Evolutionary conservation across 1,139 yeast species (phyloP).

Genomic region (Entelexis sorbosivorans): DNA sequence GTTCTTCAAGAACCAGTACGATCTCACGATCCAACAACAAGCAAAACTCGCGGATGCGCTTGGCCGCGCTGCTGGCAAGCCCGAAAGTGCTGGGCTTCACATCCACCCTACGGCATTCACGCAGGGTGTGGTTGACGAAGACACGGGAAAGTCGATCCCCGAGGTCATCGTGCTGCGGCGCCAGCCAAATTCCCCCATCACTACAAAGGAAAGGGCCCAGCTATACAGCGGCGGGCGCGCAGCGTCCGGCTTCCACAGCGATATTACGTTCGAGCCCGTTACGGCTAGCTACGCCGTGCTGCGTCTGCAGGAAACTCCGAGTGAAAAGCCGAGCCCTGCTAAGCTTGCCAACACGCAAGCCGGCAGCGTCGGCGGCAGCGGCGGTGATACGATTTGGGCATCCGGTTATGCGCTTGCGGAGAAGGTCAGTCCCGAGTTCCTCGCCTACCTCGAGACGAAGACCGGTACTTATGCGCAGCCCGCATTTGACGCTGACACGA

Average conservation of each 20-base stretch:
- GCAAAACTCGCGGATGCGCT: slow-evolving; percentile 6
- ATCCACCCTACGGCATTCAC: slow-evolving; percentile 10
- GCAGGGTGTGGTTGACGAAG: neutral
- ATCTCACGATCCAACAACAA: slow-evolving; percentile 9
- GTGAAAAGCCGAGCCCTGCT: neutral
- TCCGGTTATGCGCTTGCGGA: slow-evolving; percentile 12
- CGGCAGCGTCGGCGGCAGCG: slow-evolving; percentile 6
- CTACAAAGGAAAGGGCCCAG: neutral
- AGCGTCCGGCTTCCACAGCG: slow-evolving; percentile 8
- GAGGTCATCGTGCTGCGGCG: slow-evolving; percentile 5
- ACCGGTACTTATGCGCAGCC: slow-evolving; percentile 6
- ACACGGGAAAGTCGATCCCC: slow-evolving; percentile 2
- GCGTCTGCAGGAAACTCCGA: slow-evolving; percentile 5
- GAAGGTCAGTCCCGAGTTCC: slow-evolving; percentile 8
- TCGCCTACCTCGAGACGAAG: slow-evolving; percentile 2
- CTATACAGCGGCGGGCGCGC: neutral
- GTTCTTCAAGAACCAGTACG: slow-evolving; percentile 8
- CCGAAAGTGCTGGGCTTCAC: slow-evolving; percentile 7
- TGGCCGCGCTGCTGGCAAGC: slow-evolving; percentile 7
- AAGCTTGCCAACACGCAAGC: neutral
- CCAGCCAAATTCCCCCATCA: neutral
- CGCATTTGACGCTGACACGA: neutral
- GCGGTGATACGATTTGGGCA: slow-evolving; percentile 8
- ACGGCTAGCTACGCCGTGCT: slow-evolving; percentile 10
- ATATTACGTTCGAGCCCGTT: slow-evolving; percentile 11